A percentile compares a stretch with the other conserved stretches of the same genome.
These are phyloP conservation scores for Boletus huronensis DNA, from an alignment of 768 basidiomycete genomes.

Conservation along the genomic window DNA sequence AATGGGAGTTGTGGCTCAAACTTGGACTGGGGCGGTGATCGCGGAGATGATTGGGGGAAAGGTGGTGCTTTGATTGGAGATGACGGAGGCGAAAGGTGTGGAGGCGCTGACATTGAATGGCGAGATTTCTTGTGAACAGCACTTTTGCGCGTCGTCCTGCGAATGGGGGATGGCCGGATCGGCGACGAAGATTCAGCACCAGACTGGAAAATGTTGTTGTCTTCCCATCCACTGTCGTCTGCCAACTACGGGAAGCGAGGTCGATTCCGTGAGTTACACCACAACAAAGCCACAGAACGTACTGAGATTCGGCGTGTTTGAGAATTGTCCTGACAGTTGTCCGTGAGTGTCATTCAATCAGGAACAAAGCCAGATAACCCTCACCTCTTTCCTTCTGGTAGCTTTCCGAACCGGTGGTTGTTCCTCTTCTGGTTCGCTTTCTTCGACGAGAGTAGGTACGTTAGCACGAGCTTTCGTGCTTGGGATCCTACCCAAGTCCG, in stretches of 20 bases:
- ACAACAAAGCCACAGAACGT: constrained; percentile 27
- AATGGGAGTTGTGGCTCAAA: constrained; percentile 54
- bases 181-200: constrained; percentile 89
- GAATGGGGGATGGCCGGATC: constrained; percentile 54
- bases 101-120: constrained; percentile 71
- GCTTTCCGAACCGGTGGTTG: constrained; percentile 58
- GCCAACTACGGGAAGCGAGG: constrained; percentile 23
- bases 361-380: constrained; percentile 5
- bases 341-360: not conserved
- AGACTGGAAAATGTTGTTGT: constrained; percentile 87
- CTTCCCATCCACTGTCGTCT: constrained; percentile 86
- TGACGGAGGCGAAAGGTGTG: constrained; percentile 45
- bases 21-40: constrained; percentile 50
- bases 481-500: constrained; percentile 52
- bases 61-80: constrained; percentile 35
- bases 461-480: constrained; percentile 34
- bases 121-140: constrained; percentile 48
- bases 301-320: constrained; percentile 56
- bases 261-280: constrained; percentile 4
- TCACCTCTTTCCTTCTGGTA: constrained; percentile 56
- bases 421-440: constrained; percentile 73
- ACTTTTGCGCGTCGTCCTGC: constrained; percentile 42
- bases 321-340: constrained; percentile 45
- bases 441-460: constrained; percentile 55
- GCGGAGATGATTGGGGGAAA: constrained; percentile 22